Percentiles rank a stretch among this genome's conserved stretches.
These are phyloP conservation scores for Vitis hybrid DNA, from an alignment of 177 flowering plant species.

Conservation along the genomic window DNA sequence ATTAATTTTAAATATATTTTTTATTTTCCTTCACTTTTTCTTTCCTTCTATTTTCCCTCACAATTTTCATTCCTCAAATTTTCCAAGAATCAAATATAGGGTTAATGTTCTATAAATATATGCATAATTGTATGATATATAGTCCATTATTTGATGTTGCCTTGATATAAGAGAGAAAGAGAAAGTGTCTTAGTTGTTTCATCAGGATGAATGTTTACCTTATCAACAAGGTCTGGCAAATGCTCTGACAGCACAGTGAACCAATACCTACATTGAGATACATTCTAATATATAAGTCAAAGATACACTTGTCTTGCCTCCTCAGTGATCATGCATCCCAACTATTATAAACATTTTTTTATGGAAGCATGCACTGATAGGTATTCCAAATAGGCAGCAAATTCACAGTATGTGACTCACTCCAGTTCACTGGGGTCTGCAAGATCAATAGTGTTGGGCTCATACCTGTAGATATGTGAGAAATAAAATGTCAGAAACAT, in stretches of 20 bases:
- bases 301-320: background rate
- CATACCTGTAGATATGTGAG: conserved; percentile 57
- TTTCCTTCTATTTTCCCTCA: too few relatives aligned
- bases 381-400: background rate
- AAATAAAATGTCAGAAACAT: background rate
- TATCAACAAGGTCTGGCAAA: conserved; percentile 93
- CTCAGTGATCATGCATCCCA: too few relatives aligned
- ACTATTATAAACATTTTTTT: background rate
- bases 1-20: too few relatives aligned
- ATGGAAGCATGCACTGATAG: background rate
- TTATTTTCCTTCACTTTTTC: too few relatives aligned
- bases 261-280: conserved; percentile 74
- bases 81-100: too few relatives aligned
- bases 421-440: conserved; percentile 83
- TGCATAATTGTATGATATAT: too few relatives aligned
- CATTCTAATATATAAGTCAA: conserved; percentile 8
- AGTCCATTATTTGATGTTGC: background rate
- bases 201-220: conserved; percentile 43
- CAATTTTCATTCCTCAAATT: too few relatives aligned
- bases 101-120: too few relatives aligned
- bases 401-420: conserved; percentile 44
- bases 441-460: conserved; percentile 94
- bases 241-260: conserved; percentile 83
- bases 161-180: background rate
- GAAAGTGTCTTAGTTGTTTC: background rate